Evolutionary conservation across 441 rosid species (phyloP), one percentile per base, ranked within the genome.

Genomic region (Erodium trifolium): DNA sequence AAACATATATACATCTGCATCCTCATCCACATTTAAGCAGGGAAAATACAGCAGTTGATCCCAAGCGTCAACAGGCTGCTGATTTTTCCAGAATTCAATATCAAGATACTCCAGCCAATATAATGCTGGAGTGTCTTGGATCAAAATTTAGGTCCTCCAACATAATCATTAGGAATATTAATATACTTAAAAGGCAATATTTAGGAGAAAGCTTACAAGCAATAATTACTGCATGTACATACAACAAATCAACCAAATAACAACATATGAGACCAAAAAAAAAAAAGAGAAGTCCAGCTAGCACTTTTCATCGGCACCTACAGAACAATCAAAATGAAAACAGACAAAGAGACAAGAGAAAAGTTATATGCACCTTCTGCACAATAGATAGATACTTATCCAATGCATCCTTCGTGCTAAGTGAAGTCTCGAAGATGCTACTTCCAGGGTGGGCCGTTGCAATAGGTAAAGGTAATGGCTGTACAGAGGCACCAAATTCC

Each of bases 321-420:
- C 23, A 35, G 11, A 34, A 65, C 47, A 35, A 65, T n/a, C 19
- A 16, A n/a, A 34, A 65, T 31, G 43, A 41, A 67, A 31, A 11
- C 16, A 27, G 2, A 23, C 37, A 77, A 29, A 65, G 53, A 63
- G 53, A 69, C 34, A 59, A 73, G n/a, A 27, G 27, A 41, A 27
- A 47, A 19, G 57, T 41, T 45, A 69, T 63, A 45, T 49, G 67
- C 68, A 92, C 99, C 97, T 90, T 90, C 74, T 83, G 90, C 4
- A 95, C 84, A 78, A 89, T 82, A 76, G 91, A 82, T 77, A 89
- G 91, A 76, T 85, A 95, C 74, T 92, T 90, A 71, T 95, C 99
- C 81, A 92, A 68, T 78, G 99, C 99, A 71, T 90, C 98, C 82
- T 95, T 84, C 31, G 97, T 92, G 83, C 77, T 85, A 69, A 90